A percentile compares a stretch with the other conserved stretches of the same genome.
phyloP scores from a whole-genome alignment of 2,329 filamentous ascomycete species.

The Colletotrichum orchidophilum region DNA sequence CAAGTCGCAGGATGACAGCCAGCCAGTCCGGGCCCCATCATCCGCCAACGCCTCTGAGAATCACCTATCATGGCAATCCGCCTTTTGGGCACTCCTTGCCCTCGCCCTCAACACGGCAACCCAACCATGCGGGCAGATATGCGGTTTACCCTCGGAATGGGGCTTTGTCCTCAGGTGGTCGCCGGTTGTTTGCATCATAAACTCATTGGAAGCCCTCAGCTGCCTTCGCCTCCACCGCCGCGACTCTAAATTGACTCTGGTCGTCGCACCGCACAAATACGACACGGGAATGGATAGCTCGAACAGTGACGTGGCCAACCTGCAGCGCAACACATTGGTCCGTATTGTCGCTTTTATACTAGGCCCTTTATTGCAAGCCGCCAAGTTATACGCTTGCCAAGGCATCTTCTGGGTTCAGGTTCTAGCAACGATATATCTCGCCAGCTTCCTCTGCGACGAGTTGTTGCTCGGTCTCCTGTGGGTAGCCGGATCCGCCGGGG shows the following conservation, averaged over 20 bases:
- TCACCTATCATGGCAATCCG: constrained; percentile 8
- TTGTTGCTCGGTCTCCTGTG: background rate
- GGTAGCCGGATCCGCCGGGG: background rate
- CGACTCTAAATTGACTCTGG: background rate
- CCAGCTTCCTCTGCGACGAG: constrained; percentile 5
- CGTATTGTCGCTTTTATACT: background rate
- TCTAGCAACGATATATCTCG: background rate
- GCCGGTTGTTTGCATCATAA: constrained; percentile 3
- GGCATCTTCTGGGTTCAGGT: background rate
- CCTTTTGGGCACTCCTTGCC: constrained; percentile 4
- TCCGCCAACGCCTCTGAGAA: background rate
- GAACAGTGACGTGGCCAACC: background rate
- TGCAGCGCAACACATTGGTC: constrained; percentile 6
- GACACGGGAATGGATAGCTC: background rate
- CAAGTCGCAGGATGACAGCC: background rate
- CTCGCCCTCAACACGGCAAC: background rate
- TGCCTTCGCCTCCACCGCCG: background rate
- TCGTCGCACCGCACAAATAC: constrained; percentile 7
- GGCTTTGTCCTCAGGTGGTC: background rate
- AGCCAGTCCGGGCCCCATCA: background rate
- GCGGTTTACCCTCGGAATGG: background rate
- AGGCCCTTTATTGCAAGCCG: background rate
- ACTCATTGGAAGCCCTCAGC: background rate
- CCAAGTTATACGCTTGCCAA: background rate
- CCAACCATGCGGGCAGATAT: constrained; percentile 2